Evolutionary conservation across 139 green algal species (phyloP).

Genomic region (Zygnema circumcarinatum): DNA sequence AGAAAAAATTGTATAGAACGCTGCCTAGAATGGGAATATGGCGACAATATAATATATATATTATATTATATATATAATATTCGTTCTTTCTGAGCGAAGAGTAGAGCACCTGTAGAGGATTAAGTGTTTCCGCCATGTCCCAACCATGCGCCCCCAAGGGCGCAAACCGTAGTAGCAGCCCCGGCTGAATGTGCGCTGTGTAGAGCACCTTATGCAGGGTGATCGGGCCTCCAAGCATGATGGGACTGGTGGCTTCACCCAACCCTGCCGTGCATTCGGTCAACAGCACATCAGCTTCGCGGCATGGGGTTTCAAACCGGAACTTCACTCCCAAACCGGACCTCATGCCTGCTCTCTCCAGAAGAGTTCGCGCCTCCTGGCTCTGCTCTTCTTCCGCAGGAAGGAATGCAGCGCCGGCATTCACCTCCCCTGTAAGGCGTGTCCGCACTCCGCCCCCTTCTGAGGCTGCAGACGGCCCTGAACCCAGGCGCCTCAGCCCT

Average conservation of each 20-base stretch:
- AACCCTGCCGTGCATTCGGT: constrained; percentile 28
- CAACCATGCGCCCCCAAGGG: constrained; percentile 31
- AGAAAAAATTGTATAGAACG: too few species aligned
- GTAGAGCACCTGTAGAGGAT: constrained; percentile 18
- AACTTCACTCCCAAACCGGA: constrained; percentile 35
- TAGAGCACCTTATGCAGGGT: constrained; percentile 50
- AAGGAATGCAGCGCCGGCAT: constrained; percentile 28
- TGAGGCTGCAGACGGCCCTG: neutral
- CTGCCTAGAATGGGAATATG: too few species aligned
- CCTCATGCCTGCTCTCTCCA: constrained; percentile 33
- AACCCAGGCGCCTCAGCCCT: constrained; percentile 5
- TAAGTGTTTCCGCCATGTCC: constrained; percentile 35
- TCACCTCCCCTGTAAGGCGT: constrained; percentile 10
- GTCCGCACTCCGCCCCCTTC: constrained; percentile 10
- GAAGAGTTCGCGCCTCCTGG: neutral
- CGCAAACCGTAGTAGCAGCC: constrained; percentile 10
- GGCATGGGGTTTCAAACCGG: constrained; percentile 42
- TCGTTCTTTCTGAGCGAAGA: too few species aligned
- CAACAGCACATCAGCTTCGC: constrained; percentile 28
- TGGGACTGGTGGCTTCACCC: constrained; percentile 24
- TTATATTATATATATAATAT: too few species aligned
- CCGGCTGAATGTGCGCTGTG: constrained; percentile 13
- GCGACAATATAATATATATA: too few species aligned
- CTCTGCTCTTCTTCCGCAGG: constrained; percentile 28
- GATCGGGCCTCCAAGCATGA: constrained; percentile 39